phyloP scores from a whole-genome alignment of 805 yeast species.

The Cyberlindnera mrakii region DNA sequence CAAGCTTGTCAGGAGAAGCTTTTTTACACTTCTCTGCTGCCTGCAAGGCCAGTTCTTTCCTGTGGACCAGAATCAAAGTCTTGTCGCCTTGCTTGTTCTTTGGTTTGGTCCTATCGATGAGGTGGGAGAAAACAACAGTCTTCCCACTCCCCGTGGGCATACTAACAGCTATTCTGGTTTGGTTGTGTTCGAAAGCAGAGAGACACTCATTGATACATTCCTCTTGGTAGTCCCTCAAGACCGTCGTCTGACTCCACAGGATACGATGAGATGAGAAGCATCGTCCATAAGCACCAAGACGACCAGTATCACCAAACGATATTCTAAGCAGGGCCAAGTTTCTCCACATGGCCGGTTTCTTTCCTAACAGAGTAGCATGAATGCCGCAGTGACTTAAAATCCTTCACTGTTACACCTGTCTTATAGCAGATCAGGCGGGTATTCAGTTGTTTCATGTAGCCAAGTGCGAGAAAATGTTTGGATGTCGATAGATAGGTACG shows the following conservation, averaged over 20 bases:
- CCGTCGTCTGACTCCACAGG: neutral
- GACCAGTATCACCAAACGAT: no score
- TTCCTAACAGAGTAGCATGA: no score
- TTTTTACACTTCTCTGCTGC: constrained; percentile 45
- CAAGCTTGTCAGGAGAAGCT: constrained; percentile 43
- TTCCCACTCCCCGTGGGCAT: constrained; percentile 95
- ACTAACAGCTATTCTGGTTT: constrained; percentile 66
- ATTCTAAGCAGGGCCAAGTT: no score
- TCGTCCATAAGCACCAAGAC: neutral
- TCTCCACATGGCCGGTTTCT: no score
- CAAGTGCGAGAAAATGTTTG: no score
- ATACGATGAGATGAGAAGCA: neutral
- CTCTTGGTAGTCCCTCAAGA: constrained; percentile 54
- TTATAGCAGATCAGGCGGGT: no score
- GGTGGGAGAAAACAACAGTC: constrained; percentile 66
- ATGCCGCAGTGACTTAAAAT: no score
- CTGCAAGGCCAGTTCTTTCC: constrained; percentile 73
- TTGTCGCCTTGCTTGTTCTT: constrained; percentile 25
- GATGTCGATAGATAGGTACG: no score
- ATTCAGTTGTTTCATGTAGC: no score
- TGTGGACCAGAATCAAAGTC: constrained; percentile 66
- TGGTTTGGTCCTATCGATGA: constrained; percentile 41
- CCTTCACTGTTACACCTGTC: no score
- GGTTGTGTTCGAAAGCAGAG: constrained; percentile 37
- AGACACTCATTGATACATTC: constrained; percentile 60